Percentiles rank a stretch among this genome's conserved stretches.
These are phyloP conservation scores for Luvunga scandens DNA, from an alignment of 345 rosid genomes.

Conservation along the genomic window DNA sequence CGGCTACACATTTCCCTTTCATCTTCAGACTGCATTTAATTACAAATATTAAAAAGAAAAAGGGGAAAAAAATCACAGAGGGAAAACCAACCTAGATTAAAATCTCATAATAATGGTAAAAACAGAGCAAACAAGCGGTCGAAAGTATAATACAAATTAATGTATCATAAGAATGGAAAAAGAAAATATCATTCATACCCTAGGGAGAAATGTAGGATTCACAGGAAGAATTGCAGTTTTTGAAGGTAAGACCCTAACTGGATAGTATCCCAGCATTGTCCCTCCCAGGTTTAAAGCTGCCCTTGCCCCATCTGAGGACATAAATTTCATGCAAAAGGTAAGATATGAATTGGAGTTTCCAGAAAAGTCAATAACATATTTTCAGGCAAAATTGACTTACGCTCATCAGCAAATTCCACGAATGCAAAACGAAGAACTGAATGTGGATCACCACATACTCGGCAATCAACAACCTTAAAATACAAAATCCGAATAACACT, in stretches of 20 bases:
- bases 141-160: conserved; percentile 9
- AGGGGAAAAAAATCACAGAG: not conserved
- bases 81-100: not conserved
- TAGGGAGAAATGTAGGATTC: conserved; percentile 86
- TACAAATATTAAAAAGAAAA: conserved; percentile 5
- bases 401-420: conserved; percentile 84
- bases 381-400: conserved; percentile 41
- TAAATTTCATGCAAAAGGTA: conserved; percentile 12
- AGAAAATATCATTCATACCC: conserved; percentile 44
- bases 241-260: conserved; percentile 84
- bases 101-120: conserved; percentile 5
- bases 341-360: conserved; percentile 1
- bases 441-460: conserved; percentile 92
- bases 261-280: conserved; percentile 85
- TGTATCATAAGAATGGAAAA: not conserved
- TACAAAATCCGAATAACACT: conserved; percentile 9
- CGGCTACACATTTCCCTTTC: conserved; percentile 93
- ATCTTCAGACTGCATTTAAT: conserved; percentile 76
- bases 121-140: not conserved
- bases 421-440: conserved; percentile 96
- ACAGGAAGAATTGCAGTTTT: conserved; percentile 97
- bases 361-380: conserved; percentile 9
- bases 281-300: conserved; percentile 77
- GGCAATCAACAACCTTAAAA: conserved; percentile 90
- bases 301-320: conserved; percentile 65